A percentile compares a stretch with the other conserved stretches of the same genome.
These are phyloP conservation scores for Barbarea vulgaris DNA, from an alignment of 345 rosid species.

Conservation along the genomic window DNA sequence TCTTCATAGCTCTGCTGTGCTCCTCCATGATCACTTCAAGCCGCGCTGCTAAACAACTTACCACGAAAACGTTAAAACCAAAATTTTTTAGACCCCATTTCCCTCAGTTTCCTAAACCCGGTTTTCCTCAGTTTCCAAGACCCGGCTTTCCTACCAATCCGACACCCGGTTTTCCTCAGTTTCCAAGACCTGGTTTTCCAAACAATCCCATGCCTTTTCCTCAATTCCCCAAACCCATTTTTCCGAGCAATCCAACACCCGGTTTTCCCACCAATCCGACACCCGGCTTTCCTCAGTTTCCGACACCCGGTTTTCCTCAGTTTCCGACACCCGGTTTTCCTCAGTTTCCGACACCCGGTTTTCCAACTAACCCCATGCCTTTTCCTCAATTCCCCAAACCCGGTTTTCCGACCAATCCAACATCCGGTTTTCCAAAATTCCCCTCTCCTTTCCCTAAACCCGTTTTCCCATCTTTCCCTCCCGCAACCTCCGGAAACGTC, in stretches of 20 bases:
- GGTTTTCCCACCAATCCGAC: neutral
- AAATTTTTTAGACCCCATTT: neutral
- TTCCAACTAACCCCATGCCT: neutral
- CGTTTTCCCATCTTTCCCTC: slow-evolving; percentile 7
- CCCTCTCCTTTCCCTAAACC: slow-evolving; percentile 12
- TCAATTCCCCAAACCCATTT: neutral
- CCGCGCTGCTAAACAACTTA: neutral
- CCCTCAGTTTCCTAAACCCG: too few species aligned
- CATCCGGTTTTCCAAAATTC: slow-evolving; percentile 2
- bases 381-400: neutral
- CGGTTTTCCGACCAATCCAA: neutral
- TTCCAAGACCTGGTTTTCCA: neutral
- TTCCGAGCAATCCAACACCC: too few species aligned
- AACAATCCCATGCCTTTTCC: too few species aligned
- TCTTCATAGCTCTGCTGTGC: slow-evolving; percentile 7
- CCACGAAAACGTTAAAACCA: neutral
- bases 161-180: neutral
- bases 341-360: neutral
- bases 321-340: neutral
- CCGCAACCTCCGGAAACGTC: neutral
- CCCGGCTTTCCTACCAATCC: neutral
- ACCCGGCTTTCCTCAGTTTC: neutral
- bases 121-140: slow-evolving; percentile 8
- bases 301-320: neutral
- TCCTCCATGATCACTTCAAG: slow-evolving; percentile 7